Evolutionary conservation across 495 filamentous ascomycete genomes (phyloP).

Genomic region (Neurospora sp.): DNA sequence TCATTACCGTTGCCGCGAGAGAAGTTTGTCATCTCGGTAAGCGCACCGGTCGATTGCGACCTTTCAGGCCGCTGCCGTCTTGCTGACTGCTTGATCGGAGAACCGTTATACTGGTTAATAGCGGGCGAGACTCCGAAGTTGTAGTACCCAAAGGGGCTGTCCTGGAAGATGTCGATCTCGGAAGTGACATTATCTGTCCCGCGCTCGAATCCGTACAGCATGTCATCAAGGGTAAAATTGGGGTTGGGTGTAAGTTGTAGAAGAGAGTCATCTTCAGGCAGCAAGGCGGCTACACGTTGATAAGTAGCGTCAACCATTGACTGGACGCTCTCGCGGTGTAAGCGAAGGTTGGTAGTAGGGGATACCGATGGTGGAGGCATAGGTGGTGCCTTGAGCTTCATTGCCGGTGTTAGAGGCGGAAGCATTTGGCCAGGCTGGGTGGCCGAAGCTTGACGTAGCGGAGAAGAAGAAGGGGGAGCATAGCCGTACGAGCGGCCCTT

Average conservation of each 20-base stretch:
- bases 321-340: slow-evolving; percentile 78
- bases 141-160: slow-evolving; percentile 39
- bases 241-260: slow-evolving; percentile 64
- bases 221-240: slow-evolving; percentile 47
- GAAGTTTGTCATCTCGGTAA: slow-evolving; percentile 55
- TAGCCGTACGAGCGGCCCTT: slow-evolving; percentile 46
- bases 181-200: slow-evolving; percentile 37
- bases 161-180: slow-evolving; percentile 66
- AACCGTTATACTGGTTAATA: slow-evolving; percentile 38
- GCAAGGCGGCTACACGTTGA: slow-evolving; percentile 54
- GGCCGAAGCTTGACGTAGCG: slow-evolving; percentile 40
- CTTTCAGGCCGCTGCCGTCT: slow-evolving; percentile 54
- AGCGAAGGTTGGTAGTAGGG: slow-evolving; percentile 86
- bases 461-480: slow-evolving; percentile 43
- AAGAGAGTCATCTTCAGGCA: slow-evolving; percentile 40
- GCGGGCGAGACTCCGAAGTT: slow-evolving; percentile 27
- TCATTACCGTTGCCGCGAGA: slow-evolving; percentile 40
- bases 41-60: slow-evolving; percentile 46
- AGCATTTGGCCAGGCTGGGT: slow-evolving; percentile 52
- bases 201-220: slow-evolving; percentile 33
- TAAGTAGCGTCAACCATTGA: slow-evolving; percentile 84
- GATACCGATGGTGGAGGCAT: slow-evolving; percentile 82
- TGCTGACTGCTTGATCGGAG: slow-evolving; percentile 64
- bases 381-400: slow-evolving; percentile 72
- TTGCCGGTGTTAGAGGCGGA: slow-evolving; percentile 75